Base-by-base conservation (phyloP, 805 yeast genomes). In the Candida golubevii region DNA sequence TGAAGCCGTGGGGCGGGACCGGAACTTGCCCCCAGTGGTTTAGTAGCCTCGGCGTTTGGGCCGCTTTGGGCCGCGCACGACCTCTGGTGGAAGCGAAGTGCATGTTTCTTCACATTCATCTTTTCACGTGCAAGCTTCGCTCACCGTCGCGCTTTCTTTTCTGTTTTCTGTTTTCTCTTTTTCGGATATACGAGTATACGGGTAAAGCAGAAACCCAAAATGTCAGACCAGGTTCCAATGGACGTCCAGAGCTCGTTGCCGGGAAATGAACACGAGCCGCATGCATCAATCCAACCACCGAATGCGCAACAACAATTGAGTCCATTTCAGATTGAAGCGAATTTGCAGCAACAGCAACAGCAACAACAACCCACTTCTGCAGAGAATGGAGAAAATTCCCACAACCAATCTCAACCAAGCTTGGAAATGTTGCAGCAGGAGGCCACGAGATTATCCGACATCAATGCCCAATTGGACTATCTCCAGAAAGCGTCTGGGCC, bases 371-470 rank as follows among this genome's bases (percentile, higher is more conserved):
- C 3, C 32, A 29, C 6, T 10, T 12, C n/a, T 29, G 3, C 32
- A 4, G 32, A 29, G n/a, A 10, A 10, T 12, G 32, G 32, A 11
- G 36, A 8, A 23, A 18, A 18, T 18, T 18, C 32, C 32, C 32
- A 29, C 32, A 10, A 29, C 4, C 32, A 29, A 12, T 18, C 9
- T n/a, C 38, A 36, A 11, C 18, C 31, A 7, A 8, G n/a, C 11
- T 70, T 77, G 63, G 73, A 62, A 45, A 76, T 74, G 51, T 76
- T 83, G 74, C 82, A 79, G 50, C 75, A 74, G 43, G 90, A 85
- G 58, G 80, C 85, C 6, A 79, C 78, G 4, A 72, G 72, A 54
- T 66, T 85, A 33, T 70, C 83, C 44, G 83, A 78, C 51, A 65
- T 83, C 57, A 85, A 83, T 49, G 73, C 63, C 23, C 51, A 59